phyloP scores from a whole-genome alignment of 495 filamentous ascomycete species.

The Jackrogersella minutella region DNA sequence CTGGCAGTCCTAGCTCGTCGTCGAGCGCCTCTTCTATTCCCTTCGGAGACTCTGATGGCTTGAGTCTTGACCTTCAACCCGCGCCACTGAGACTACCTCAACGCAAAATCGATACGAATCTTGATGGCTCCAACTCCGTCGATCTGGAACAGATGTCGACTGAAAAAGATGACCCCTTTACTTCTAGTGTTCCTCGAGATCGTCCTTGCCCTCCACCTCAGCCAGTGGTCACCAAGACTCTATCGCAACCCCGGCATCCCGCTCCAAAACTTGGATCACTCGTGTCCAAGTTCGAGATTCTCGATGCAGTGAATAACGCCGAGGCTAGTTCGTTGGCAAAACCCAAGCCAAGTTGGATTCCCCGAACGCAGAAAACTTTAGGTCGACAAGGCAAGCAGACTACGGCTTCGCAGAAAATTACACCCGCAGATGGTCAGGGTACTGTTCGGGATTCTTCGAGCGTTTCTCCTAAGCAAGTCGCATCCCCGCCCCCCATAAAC shows the following conservation, averaged over 20 bases:
- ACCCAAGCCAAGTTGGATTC: constrained; percentile 19
- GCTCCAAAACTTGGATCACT: constrained; percentile 43
- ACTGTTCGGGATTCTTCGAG: background rate
- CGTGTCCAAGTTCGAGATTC: constrained; percentile 53
- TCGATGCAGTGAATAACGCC: constrained; percentile 44
- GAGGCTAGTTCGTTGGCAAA: constrained; percentile 27
- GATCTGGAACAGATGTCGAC: constrained; percentile 1
- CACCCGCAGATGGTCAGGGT: background rate
- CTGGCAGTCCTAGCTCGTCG: constrained; percentile 6
- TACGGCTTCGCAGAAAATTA: constrained; percentile 2
- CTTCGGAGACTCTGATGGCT: constrained; percentile 23
- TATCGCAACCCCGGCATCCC: constrained; percentile 24
- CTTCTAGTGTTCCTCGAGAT: background rate
- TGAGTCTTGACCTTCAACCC: constrained; percentile 40
- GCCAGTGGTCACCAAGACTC: background rate
- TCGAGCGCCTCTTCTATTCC: constrained; percentile 25
- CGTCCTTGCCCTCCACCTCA: background rate
- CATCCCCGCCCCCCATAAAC: constrained; percentile 1
- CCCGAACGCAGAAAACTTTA: constrained; percentile 1
- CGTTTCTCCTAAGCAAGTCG: constrained; percentile 15
- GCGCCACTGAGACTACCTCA: constrained; percentile 43
- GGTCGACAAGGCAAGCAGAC: background rate
- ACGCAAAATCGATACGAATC: constrained; percentile 27
- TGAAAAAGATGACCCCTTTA: background rate
- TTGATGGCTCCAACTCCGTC: constrained; percentile 21